Evolutionary conservation across 345 rosid species (phyloP).

Genomic region (Populus alba): DNA sequence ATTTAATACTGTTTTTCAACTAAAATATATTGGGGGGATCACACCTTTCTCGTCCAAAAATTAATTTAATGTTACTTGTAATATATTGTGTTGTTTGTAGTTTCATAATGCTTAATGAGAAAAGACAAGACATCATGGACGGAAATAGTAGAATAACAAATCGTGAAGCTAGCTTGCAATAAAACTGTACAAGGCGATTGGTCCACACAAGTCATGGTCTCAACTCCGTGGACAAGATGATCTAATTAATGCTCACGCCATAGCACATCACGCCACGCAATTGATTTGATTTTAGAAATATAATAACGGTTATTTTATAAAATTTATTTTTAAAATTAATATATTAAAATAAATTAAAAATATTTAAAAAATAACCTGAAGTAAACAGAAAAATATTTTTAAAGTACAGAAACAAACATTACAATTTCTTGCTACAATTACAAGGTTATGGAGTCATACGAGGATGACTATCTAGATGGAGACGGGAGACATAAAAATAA

Average conservation of each 20-base stretch:
- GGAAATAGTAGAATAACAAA: background rate
- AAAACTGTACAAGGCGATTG: background rate
- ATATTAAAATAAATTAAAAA: too few relatives aligned
- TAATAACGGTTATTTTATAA: too few relatives aligned
- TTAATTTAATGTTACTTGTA: too few relatives aligned
- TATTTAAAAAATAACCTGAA: too few relatives aligned
- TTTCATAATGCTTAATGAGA: background rate
- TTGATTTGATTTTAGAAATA: too few relatives aligned
- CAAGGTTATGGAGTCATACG: slow-evolving; percentile 18
- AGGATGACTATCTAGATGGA: slow-evolving; percentile 3
- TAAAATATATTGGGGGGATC: too few relatives aligned
- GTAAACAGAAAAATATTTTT: too few relatives aligned
- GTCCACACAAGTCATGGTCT: background rate
- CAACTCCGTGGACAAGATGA: background rate
- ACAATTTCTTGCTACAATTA: slow-evolving; percentile 25
- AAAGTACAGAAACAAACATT: too few relatives aligned
- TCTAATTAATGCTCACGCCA: background rate
- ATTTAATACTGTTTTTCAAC: too few relatives aligned
- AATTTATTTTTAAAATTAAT: too few relatives aligned
- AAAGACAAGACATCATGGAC: background rate
- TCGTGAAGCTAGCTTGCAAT: background rate
- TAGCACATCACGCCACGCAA: background rate
- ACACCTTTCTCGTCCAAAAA: too few relatives aligned
- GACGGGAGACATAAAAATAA: background rate
- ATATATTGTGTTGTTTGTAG: too few relatives aligned